Evolutionary conservation across 2,329 filamentous ascomycete species (phyloP).

Genomic region (Ophiostoma tasmaniense): DNA sequence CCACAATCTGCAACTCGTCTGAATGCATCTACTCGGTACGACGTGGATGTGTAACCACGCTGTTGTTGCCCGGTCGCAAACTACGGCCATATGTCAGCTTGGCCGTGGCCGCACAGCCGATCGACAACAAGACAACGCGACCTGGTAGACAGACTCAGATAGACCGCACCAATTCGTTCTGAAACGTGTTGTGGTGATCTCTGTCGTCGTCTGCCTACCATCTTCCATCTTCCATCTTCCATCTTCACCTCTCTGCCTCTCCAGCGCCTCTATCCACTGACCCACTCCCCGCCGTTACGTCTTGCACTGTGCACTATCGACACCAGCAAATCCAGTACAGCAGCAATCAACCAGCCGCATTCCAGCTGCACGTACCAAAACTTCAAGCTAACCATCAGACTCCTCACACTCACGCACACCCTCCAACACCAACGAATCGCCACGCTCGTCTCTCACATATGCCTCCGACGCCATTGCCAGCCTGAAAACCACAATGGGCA

Average conservation of each 20-base stretch:
- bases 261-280: not conserved
- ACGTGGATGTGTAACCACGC: not conserved
- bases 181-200: not conserved
- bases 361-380: not conserved
- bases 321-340: not conserved
- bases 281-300: not conserved
- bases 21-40: not conserved
- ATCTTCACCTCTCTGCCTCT: not conserved
- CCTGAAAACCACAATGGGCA: slow-evolving; percentile 30
- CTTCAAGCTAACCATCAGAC: not conserved
- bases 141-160: not conserved
- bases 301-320: slow-evolving; percentile 5
- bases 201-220: not conserved
- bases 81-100: slow-evolving; percentile 1
- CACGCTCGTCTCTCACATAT: slow-evolving; percentile 28
- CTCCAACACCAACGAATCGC: slow-evolving; percentile 23
- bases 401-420: slow-evolving; percentile 12
- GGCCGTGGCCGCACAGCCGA: not conserved
- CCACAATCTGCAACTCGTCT: not conserved
- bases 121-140: not conserved
- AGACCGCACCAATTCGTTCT: not conserved
- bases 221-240: not conserved
- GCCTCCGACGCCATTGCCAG: slow-evolving; percentile 34
- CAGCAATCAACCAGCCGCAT: not conserved
- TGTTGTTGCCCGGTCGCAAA: not conserved